phyloP scores from a whole-genome alignment of 768 basidiomycete genomes.

The Rossbeevera mucosa region DNA sequence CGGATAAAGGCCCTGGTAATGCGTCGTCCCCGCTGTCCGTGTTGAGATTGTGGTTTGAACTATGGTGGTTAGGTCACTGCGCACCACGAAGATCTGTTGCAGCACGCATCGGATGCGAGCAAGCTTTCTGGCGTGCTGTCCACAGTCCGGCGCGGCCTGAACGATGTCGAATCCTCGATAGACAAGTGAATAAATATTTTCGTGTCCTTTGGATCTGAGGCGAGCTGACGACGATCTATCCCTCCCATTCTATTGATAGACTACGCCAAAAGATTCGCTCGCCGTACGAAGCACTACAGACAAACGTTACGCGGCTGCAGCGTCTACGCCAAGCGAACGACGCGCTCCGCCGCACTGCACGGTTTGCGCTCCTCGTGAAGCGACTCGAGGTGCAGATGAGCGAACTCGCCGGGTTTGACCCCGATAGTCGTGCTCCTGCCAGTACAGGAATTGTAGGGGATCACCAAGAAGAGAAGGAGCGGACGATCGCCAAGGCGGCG shows the following conservation, averaged over 20 bases:
- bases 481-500: conserved; percentile 90
- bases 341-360: conserved; percentile 73
- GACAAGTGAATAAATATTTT: conserved; percentile 55
- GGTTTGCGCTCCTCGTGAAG: conserved; percentile 80
- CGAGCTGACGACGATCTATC: background rate
- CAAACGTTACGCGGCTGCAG: conserved; percentile 66
- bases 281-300: conserved; percentile 73
- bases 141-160: conserved; percentile 63
- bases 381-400: conserved; percentile 83
- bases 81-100: conserved; percentile 79
- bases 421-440: background rate
- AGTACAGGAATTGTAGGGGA: conserved; percentile 23
- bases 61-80: conserved; percentile 58
- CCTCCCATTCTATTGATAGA: conserved; percentile 35
- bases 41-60: background rate
- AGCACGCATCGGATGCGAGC: conserved; percentile 72
- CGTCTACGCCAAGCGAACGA: conserved; percentile 82
- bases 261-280: conserved; percentile 81
- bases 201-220: background rate
- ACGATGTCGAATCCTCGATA: conserved; percentile 69
- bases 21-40: conserved; percentile 20
- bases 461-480: conserved; percentile 74
- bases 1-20: conserved; percentile 80
- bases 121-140: conserved; percentile 66
- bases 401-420: conserved; percentile 43